Conservation (phyloP, 1,284 basidiomycete genomes). For the Rhodotorula sp. region DNA sequence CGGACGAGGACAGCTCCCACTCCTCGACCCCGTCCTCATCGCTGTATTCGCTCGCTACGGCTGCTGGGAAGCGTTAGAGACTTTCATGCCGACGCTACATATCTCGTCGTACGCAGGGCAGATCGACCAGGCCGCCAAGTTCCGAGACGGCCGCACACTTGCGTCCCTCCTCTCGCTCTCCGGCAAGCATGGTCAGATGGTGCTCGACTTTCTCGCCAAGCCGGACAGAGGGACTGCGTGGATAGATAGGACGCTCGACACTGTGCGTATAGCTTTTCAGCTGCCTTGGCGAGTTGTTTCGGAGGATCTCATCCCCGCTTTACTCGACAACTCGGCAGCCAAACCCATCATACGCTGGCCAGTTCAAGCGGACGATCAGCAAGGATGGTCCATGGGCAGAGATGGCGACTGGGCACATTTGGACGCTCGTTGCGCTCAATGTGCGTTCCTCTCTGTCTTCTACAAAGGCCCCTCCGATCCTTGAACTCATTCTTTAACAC, state of each 20-base stretch:
- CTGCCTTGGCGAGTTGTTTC: background rate
- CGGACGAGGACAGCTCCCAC: background rate
- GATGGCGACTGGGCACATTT: constrained; percentile 24
- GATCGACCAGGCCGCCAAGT: constrained; percentile 12
- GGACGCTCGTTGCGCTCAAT: constrained; percentile 25
- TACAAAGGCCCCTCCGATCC: too few relatives aligned
- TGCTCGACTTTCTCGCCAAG: constrained; percentile 11
- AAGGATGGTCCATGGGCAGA: constrained; percentile 18
- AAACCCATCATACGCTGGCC: background rate
- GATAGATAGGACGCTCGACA: background rate
- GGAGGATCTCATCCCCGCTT: background rate
- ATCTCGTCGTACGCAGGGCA: constrained; percentile 3
- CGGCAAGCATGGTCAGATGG: constrained; percentile 4
- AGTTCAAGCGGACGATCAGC: constrained; percentile 6
- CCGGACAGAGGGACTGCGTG: background rate
- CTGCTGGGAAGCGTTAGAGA: background rate
- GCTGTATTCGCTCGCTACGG: background rate
- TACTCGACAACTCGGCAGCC: background rate
- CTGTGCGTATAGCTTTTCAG: background rate
- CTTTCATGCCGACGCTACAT: constrained; percentile 4
- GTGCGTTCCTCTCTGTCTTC: background rate
- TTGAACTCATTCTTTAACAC: background rate
- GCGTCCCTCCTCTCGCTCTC: constrained; percentile 11
- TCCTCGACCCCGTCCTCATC: background rate
- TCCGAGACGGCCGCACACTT: constrained; percentile 16